Evolutionary conservation across 306 rosid species (phyloP).

Genomic region (Vigna hirtella): DNA sequence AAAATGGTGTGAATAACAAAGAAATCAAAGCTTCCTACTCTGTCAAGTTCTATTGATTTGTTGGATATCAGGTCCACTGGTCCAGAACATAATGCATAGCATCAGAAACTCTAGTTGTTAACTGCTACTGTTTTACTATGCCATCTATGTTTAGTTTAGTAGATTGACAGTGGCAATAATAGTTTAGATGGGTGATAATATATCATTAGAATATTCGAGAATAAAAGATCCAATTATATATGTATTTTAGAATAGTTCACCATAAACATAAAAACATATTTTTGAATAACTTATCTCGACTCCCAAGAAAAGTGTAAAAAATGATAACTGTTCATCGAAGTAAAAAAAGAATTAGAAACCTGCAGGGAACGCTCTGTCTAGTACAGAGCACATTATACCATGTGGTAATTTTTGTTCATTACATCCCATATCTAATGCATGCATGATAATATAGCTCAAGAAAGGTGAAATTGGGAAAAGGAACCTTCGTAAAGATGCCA

Average conservation of each 20-base stretch:
- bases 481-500: conserved; percentile 91
- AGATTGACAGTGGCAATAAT: not conserved
- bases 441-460: not conserved
- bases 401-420: not conserved
- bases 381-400: not conserved
- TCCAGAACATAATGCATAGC: conserved; percentile 9
- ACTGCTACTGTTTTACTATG: not conserved
- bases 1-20: conserved; percentile 8
- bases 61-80: conserved; percentile 4
- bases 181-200: not conserved
- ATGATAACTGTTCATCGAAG: not conserved
- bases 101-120: conserved; percentile 17
- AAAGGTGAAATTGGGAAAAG: not conserved
- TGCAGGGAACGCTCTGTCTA: not conserved
- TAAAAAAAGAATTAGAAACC: not conserved
- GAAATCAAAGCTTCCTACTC: conserved; percentile 25
- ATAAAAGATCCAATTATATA: not conserved
- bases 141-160: conserved; percentile 16
- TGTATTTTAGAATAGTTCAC: too few relatives aligned
- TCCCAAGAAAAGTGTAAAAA: not conserved
- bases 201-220: not conserved
- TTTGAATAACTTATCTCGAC: too few relatives aligned
- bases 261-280: too few relatives aligned
- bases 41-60: conserved; percentile 16
- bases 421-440: not conserved